Conservation (phyloP, 352 stramenopile species). For the Phytophthora fragariae region DNA sequence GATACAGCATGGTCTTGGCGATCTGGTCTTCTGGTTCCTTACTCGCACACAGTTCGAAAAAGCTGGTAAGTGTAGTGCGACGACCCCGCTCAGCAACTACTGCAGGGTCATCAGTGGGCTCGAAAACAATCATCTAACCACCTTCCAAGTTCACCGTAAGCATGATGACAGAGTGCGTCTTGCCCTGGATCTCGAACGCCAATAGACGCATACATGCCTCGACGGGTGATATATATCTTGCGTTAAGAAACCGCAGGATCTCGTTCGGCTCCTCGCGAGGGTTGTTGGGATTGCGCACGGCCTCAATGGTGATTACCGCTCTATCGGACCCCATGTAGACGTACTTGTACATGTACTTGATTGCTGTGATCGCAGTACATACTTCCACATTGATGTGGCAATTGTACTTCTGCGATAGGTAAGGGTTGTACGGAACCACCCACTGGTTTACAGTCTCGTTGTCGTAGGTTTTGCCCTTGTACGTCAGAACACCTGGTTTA, state of each 20-base stretch:
- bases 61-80: not conserved
- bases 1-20: constrained; percentile 20
- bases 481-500: not conserved
- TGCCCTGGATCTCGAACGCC: not conserved
- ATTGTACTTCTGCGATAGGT: not conserved
- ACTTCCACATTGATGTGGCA: not conserved
- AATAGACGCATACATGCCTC: not conserved
- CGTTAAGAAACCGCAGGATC: not conserved
- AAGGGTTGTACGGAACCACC: not conserved
- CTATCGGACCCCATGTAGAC: not conserved
- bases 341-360: not conserved
- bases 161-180: constrained; percentile 18
- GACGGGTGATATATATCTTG: not conserved
- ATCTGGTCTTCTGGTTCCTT: constrained; percentile 11
- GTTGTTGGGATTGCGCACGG: not conserved
- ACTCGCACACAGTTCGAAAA: constrained; percentile 21
- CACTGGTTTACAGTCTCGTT: not conserved
- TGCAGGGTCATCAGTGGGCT: not conserved
- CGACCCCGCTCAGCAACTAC: not conserved
- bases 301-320: not conserved
- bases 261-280: not conserved
- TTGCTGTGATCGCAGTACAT: not conserved
- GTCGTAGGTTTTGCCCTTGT: not conserved
- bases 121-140: not conserved
- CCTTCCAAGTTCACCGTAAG: constrained; percentile 14